A percentile compares a stretch with the other conserved stretches of the same genome.
These are phyloP conservation scores for Mucor indicus DNA, from an alignment of 371 early-diverging fungal species.

Conservation along the genomic window DNA sequence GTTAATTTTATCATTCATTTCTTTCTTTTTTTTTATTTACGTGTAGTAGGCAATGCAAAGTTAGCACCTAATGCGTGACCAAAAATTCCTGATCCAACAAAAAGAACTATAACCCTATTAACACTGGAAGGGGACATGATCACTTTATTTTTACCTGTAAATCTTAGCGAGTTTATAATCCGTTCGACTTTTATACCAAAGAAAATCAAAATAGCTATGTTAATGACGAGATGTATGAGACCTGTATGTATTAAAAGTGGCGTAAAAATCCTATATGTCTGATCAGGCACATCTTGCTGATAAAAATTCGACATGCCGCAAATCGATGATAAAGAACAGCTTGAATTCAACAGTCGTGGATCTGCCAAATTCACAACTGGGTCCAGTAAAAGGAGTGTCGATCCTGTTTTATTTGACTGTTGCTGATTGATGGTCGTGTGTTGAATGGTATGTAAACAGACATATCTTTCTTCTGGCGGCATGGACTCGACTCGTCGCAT, in stretches of 20 bases:
- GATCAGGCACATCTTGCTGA: constrained; percentile 46
- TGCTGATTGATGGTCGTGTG: neutral
- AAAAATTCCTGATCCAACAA: constrained; percentile 65
- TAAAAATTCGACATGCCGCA: constrained; percentile 52
- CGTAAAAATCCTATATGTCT: constrained; percentile 73
- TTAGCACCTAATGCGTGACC: constrained; percentile 76
- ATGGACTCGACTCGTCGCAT: constrained; percentile 37
- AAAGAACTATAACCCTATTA: constrained; percentile 61
- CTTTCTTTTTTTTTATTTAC: constrained; percentile 29
- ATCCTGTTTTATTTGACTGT: neutral
- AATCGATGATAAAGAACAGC: constrained; percentile 40
- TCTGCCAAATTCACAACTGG: constrained; percentile 28
- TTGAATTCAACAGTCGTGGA: constrained; percentile 10
- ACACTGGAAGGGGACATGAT: no score
- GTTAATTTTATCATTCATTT: neutral
- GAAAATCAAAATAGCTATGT: constrained; percentile 61
- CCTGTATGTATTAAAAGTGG: constrained; percentile 82
- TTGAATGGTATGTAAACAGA: constrained; percentile 13
- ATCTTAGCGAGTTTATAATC: constrained; percentile 59
- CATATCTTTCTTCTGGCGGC: constrained; percentile 17
- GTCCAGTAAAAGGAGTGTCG: constrained; percentile 4
- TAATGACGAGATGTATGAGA: constrained; percentile 71
- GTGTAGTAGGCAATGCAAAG: constrained; percentile 53
- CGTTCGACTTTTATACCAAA: constrained; percentile 67
- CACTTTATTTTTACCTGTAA: constrained; percentile 10